Conservation (phyloP, 148 eudicot species). For the Selenicereus undatus region DNA sequence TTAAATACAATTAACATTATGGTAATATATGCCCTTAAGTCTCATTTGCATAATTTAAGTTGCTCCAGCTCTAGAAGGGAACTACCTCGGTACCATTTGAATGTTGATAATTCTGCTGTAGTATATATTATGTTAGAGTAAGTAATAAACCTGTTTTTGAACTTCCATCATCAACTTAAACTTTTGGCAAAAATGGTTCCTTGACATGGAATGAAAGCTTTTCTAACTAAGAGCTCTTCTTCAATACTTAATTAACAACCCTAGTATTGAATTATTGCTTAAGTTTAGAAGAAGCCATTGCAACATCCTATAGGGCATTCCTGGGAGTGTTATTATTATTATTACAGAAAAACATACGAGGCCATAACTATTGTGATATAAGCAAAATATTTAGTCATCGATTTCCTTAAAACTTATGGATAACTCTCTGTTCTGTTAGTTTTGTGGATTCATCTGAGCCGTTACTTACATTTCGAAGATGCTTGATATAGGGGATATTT, state of each 20-base stretch:
- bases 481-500: slow-evolving; percentile 48
- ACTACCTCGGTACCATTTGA: not conserved
- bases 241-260: no score
- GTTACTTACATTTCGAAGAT: not conserved
- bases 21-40: not conserved
- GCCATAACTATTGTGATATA: no score
- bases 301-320: no score
- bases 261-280: no score
- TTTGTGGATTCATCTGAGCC: not conserved
- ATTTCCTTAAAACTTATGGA: not conserved
- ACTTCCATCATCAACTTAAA: not conserved
- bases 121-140: not conserved
- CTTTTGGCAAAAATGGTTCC: not conserved
- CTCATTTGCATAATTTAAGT: no score
- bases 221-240: not conserved
- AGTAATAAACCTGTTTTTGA: not conserved
- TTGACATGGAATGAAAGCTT: not conserved
- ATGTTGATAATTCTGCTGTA: no score
- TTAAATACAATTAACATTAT: not conserved
- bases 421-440: not conserved
- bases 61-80: not conserved
- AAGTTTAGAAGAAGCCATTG: no score
- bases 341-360: no score
- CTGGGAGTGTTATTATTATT: no score
- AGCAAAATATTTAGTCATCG: not conserved